These are phyloP conservation scores for Comarum palustre DNA, from an alignment of 306 rosid species.

Conservation along the genomic window DNA sequence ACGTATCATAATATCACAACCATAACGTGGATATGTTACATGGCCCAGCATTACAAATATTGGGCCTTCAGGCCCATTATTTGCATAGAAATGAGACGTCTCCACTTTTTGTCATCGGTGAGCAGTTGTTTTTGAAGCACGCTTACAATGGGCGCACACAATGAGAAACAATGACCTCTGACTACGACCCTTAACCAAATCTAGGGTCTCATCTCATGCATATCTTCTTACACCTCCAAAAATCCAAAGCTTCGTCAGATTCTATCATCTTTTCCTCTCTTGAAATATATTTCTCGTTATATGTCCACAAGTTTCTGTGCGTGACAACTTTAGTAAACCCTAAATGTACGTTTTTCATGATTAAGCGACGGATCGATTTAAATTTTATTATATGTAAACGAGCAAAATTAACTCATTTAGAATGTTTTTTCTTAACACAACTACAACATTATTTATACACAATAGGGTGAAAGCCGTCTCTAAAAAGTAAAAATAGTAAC, in stretches of 20 bases:
- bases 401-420: not conserved
- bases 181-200: not conserved
- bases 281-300: no score
- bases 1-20: no score
- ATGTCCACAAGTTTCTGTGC: no score
- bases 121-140: not conserved
- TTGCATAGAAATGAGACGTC: not conserved
- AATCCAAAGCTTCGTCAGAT: not conserved
- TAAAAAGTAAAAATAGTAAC: not conserved
- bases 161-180: not conserved
- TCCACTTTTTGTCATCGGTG: not conserved
- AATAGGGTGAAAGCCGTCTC: not conserved
- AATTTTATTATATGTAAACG: not conserved
- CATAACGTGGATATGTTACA: no score
- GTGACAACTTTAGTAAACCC: not conserved
- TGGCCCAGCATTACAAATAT: not conserved
- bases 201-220: not conserved
- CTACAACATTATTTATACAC: no score
- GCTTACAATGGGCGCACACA: constrained; percentile 1
- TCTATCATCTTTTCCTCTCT: not conserved
- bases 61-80: not conserved
- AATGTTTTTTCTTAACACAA: not conserved
- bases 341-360: no score
- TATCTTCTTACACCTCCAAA: not conserved
- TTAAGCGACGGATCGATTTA: no score